Conservation (phyloP, 306 rosid species). For the Sesbania bispinosa region DNA sequence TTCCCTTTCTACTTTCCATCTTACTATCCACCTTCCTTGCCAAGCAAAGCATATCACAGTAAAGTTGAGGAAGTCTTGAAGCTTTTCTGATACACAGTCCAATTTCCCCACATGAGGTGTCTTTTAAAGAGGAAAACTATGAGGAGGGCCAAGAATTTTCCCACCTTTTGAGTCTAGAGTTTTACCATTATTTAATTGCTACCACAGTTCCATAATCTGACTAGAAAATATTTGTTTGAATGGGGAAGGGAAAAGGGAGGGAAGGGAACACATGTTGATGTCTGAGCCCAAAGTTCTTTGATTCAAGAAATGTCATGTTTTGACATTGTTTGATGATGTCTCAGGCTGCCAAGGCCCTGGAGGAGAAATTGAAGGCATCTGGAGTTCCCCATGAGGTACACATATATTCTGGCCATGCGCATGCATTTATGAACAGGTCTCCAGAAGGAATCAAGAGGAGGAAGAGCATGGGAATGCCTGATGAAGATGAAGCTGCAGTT, state of each 20-base stretch:
- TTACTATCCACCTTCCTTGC: not conserved
- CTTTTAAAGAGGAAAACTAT: not conserved
- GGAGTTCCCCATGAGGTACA: constrained; percentile 81
- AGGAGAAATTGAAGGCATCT: constrained; percentile 82
- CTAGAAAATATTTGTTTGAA: not conserved
- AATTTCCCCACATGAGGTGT: not conserved
- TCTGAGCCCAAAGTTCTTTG: not conserved
- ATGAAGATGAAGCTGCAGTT: constrained; percentile 71
- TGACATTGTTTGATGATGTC: constrained; percentile 29
- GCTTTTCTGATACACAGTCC: not conserved
- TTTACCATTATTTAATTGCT: not conserved
- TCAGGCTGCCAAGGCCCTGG: constrained; percentile 87
- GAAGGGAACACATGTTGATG: not conserved
- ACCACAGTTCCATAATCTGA: too few relatives aligned
- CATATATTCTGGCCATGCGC: constrained; percentile 68
- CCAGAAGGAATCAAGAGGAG: constrained; percentile 76
- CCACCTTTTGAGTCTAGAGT: not conserved
- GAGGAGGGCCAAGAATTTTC: not conserved
- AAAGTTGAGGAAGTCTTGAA: not conserved
- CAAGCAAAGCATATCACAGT: not conserved
- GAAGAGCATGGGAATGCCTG: constrained; percentile 80
- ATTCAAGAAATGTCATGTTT: constrained; percentile 5
- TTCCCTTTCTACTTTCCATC: not conserved
- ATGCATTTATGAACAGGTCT: constrained; percentile 96
- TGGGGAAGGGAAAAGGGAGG: not conserved